These are phyloP conservation scores for Auricularia cornea DNA, from an alignment of 768 basidiomycete genomes.

Conservation along the genomic window DNA sequence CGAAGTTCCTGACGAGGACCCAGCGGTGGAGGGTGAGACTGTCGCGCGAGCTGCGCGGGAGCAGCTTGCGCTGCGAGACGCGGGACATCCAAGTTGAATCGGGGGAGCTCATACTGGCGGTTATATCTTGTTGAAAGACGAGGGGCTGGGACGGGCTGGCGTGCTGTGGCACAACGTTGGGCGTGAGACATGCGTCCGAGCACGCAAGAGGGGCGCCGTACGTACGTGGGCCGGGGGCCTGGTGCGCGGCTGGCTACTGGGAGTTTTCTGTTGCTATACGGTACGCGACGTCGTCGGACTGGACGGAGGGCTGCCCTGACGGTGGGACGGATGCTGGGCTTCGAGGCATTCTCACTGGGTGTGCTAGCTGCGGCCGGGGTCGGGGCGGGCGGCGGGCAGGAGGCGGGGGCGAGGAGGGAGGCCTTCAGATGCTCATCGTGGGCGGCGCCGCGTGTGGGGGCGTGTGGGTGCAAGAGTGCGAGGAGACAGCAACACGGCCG, in stretches of 20 bases:
- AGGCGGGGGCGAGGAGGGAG: constrained; percentile 11
- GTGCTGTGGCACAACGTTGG: neutral
- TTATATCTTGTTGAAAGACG: constrained; percentile 32
- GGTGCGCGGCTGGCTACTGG: neutral
- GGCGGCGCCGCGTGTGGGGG: neutral
- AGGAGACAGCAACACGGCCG: neutral
- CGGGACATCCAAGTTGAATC: constrained; percentile 60
- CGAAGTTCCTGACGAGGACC: constrained; percentile 83
- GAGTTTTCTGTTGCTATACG: constrained; percentile 46
- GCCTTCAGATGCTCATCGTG: constrained; percentile 15
- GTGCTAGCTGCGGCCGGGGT: constrained; percentile 19
- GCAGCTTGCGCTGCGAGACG: constrained; percentile 31
- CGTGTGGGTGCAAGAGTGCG: neutral
- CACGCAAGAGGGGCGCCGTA: neutral
- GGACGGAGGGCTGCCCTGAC: constrained; percentile 23
- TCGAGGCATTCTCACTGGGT: constrained; percentile 62
- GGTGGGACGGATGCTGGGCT: constrained; percentile 74
- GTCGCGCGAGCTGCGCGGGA: constrained; percentile 38
- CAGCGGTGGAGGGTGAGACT: constrained; percentile 73
- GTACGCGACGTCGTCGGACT: constrained; percentile 48
- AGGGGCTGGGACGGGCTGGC: neutral
- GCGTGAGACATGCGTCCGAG: neutral
- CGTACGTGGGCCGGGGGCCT: neutral
- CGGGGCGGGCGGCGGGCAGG: constrained; percentile 15
- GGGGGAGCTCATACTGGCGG: constrained; percentile 39